Conservation (phyloP, 805 yeast species). For the Lachancea kluyveri region DNA sequence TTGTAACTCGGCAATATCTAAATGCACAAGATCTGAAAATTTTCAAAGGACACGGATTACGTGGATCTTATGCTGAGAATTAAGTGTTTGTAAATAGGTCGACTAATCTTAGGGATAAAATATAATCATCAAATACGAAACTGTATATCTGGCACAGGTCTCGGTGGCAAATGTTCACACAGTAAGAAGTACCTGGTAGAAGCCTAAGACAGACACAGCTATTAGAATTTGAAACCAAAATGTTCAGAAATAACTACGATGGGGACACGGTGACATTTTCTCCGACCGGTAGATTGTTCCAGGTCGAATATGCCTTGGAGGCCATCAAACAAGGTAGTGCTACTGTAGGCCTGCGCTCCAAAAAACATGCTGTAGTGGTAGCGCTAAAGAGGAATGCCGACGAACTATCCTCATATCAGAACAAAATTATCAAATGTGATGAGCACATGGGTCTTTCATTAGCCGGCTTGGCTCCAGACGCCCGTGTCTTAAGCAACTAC, state of each 20-base stretch:
- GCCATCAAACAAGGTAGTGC: slow-evolving; percentile 98
- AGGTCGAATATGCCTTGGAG: slow-evolving; percentile 95
- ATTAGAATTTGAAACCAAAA: too few relatives aligned
- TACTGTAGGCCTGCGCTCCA: slow-evolving; percentile 87
- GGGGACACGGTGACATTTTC: slow-evolving; percentile 98
- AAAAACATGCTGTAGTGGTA: slow-evolving; percentile 82
- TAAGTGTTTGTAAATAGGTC: too few relatives aligned
- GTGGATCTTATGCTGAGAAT: too few relatives aligned
- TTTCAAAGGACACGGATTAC: too few relatives aligned
- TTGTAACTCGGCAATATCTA: too few relatives aligned
- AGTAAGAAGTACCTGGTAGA: too few relatives aligned
- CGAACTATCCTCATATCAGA: slow-evolving; percentile 94
- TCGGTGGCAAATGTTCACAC: too few relatives aligned
- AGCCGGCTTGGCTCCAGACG: slow-evolving; percentile 98
- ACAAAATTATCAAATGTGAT: slow-evolving; percentile 86
- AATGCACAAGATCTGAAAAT: too few relatives aligned
- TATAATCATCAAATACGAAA: too few relatives aligned
- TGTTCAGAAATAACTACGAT: slow-evolving; percentile 97
- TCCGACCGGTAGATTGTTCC: slow-evolving; percentile 96
- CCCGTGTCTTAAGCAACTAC: slow-evolving; percentile 84
- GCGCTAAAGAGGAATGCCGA: slow-evolving; percentile 96
- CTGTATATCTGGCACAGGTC: too few relatives aligned
- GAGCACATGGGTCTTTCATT: slow-evolving; percentile 91
- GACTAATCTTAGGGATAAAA: too few relatives aligned
- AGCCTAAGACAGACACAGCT: too few relatives aligned